Conservation (phyloP, 1,284 basidiomycete species). For the Naganishia cerealis region DNA sequence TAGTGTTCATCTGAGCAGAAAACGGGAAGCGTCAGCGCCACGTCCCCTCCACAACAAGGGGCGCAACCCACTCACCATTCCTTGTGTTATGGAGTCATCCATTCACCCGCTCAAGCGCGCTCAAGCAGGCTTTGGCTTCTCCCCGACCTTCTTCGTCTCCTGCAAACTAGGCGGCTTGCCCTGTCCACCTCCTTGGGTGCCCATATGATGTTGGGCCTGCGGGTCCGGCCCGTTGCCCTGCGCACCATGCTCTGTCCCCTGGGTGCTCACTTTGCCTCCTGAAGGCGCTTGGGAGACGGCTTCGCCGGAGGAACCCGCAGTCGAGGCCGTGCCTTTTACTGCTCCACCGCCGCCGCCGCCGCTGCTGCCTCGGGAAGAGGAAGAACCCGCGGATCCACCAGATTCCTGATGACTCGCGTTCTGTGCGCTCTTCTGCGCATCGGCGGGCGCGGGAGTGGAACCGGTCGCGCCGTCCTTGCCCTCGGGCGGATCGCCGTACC, state of each 20-base stretch:
- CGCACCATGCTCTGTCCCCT: conserved; percentile 22
- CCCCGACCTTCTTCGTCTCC: conserved; percentile 29
- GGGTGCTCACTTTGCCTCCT: neutral
- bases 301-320: conserved; percentile 18
- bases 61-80: neutral
- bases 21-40: neutral
- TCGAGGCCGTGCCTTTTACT: conserved; percentile 14
- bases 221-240: conserved; percentile 26
- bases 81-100: neutral
- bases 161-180: conserved; percentile 25
- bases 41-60: neutral
- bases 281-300: conserved; percentile 19
- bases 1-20: neutral
- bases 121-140: conserved; percentile 26
- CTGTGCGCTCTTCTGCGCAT: conserved; percentile 1
- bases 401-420: neutral
- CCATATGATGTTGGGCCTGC: conserved; percentile 19
- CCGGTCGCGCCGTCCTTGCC: neutral
- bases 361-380: neutral
- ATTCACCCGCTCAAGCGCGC: neutral
- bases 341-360: neutral
- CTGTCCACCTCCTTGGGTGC: neutral
- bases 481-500: conserved; percentile 14
- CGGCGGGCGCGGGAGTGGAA: neutral
- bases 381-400: neutral